Conservation (phyloP, 352 stramenopile species). For the Phytophthora kernoviae region DNA sequence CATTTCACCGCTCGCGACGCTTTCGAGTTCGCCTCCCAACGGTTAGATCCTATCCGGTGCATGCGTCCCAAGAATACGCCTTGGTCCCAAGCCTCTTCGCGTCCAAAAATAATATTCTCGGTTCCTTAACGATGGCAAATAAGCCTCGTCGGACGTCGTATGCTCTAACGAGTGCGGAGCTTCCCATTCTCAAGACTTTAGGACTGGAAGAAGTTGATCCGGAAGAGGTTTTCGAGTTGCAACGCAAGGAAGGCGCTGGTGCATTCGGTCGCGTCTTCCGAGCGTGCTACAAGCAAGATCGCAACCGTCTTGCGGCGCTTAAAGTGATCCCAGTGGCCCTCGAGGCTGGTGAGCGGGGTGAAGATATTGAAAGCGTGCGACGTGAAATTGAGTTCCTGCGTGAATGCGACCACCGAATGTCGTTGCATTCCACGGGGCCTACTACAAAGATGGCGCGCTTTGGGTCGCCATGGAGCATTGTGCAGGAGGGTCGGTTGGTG, state of each 20-base stretch:
- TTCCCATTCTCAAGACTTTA: conserved; percentile 54
- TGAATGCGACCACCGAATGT: conserved; percentile 80
- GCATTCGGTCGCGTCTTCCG: conserved; percentile 76
- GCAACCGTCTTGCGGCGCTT: conserved; percentile 48
- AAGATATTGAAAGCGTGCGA: conserved; percentile 74
- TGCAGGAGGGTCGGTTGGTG: conserved; percentile 79
- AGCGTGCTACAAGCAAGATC: conserved; percentile 55
- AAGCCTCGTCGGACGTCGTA: conserved; percentile 36
- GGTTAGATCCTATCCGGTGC: no score
- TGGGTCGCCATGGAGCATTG: conserved; percentile 93
- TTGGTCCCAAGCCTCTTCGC: conserved; percentile 19
- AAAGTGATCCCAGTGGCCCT: conserved; percentile 79
- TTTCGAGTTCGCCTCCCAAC: background rate
- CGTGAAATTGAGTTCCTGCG: conserved; percentile 76
- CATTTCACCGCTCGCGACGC: no score
- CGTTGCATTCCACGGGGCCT: conserved; percentile 75
- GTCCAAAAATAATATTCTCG: conserved; percentile 46
- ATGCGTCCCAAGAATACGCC: no score
- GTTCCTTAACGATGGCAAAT: conserved; percentile 88
- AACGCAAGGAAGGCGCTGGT: conserved; percentile 71
- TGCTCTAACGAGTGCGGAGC: conserved; percentile 29
- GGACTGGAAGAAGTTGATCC: conserved; percentile 65
- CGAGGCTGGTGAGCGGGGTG: conserved; percentile 61
- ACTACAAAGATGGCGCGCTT: conserved; percentile 84
- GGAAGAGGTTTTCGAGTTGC: conserved; percentile 73